Evolutionary conservation across 495 filamentous ascomycete genomes (phyloP), one percentile per base, ranked within the genome.

Genomic region (Cercophora samala): DNA sequence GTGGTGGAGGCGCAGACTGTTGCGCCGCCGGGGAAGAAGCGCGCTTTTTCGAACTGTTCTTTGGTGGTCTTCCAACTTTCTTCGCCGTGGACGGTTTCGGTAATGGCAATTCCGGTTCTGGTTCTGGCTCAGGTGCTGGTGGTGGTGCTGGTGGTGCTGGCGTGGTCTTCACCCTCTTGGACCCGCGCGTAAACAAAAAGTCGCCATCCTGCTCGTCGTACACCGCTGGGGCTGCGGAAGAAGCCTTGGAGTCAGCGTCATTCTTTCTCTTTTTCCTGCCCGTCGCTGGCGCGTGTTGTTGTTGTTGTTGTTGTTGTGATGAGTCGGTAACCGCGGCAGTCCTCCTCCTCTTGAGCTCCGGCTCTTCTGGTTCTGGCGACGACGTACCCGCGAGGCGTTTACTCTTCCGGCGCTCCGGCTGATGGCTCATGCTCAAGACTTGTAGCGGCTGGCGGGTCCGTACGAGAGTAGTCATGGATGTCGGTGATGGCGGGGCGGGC

Each of bases 151-250:
- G 19, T 29, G 79, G 73, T 63, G 77, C 76, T 11, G 74, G 70
- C 23, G 70, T 68, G 22, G 81, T 86, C 71, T 84, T 85, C 24
- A 74, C 74, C 69, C 82, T 72, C 69, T 86, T 86, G 3, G 84
- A 79, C 51, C 77, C 82, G 55, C 86, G 86, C 66, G 83, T 83
- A 70, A 89, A 90, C 53, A 83, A 74, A 74, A 89, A 89, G 58
- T 86, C 87, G 64, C 87, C 86, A 80, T 88, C 87, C 65, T 87
- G 80, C 74, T 90, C 86, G 72, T 89, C 86, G 71, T 89, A 90
- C 68, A 81, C 83, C 74, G 74, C 46, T 59, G 78, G 79, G 80
- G 63, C 67, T 26, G 22, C 18, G 1, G 51, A 18, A 1, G 55
- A 23, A 11, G 25, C 21, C 32, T 63, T 55, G 58, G 63, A 54